These are phyloP conservation scores for Penstemon barbatus DNA, from an alignment of 257 asterid species.

Conservation along the genomic window DNA sequence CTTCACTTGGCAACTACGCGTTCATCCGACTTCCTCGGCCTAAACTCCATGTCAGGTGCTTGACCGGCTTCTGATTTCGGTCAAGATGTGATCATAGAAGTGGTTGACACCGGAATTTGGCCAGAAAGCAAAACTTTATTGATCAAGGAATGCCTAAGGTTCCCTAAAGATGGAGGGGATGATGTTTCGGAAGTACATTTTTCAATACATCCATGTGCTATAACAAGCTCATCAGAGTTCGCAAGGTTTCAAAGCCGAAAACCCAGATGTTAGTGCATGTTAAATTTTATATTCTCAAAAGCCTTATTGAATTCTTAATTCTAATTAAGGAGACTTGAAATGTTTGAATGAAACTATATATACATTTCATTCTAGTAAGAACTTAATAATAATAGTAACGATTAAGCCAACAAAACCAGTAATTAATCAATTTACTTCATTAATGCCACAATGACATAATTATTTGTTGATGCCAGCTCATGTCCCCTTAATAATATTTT, in stretches of 20 bases:
- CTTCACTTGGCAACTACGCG: constrained; percentile 45
- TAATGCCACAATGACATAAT: too few species aligned
- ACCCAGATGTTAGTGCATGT: constrained; percentile 24
- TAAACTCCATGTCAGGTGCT: constrained; percentile 36
- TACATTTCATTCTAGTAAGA: too few species aligned
- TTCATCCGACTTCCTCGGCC: constrained; percentile 45
- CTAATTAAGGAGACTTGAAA: too few species aligned
- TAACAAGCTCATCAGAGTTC: constrained; percentile 48
- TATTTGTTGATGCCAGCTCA: too few species aligned
- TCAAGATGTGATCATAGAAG: constrained; percentile 43
- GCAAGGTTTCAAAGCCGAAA: constrained; percentile 37
- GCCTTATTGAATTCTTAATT: too few species aligned
- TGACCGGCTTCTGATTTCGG: constrained; percentile 51
- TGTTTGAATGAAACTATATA: too few species aligned
- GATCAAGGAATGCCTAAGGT: constrained; percentile 44
- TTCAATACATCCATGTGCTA: constrained; percentile 46
- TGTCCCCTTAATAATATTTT: too few species aligned
- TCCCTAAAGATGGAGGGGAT: constrained; percentile 49
- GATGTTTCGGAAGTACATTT: constrained; percentile 40
- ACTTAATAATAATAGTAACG: too few species aligned
- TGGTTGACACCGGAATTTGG: constrained; percentile 53
- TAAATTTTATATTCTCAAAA: too few species aligned
- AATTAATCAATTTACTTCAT: too few species aligned
- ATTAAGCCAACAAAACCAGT: too few species aligned
- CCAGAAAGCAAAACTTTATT: constrained; percentile 48